These are phyloP conservation scores for Geotrichum restrictum DNA, from an alignment of 1,139 yeast species.

Conservation along the genomic window DNA sequence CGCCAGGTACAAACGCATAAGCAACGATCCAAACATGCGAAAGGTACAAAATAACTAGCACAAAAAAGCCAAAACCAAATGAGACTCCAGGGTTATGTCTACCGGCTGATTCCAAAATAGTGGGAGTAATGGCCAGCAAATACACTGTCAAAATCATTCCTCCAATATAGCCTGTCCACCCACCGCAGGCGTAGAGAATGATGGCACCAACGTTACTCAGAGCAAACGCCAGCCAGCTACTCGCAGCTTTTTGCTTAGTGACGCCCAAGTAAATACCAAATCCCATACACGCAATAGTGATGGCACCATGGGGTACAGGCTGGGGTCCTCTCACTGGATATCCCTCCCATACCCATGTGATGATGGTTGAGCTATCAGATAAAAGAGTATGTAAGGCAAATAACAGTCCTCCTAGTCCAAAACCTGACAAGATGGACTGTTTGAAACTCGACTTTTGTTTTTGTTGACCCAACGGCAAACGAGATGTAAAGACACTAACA, in stretches of 20 bases:
- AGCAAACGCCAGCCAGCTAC: conserved; percentile 33
- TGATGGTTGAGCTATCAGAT: conserved; percentile 79
- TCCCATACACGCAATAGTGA: conserved; percentile 58
- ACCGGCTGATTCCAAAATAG: conserved; percentile 54
- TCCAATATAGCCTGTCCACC: conserved; percentile 84
- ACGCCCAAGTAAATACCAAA: conserved; percentile 54
- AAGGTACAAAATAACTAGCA: conserved; percentile 55
- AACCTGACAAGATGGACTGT: conserved; percentile 48
- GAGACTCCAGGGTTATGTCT: conserved; percentile 55
- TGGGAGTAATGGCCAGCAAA: conserved; percentile 60
- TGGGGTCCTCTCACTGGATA: conserved; percentile 83
- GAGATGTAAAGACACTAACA: conserved; percentile 55
- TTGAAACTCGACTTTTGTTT: conserved; percentile 30
- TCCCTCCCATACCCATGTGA: conserved; percentile 94
- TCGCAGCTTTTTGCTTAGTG: conserved; percentile 29
- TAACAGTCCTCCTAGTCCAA: conserved; percentile 74
- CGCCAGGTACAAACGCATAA: conserved; percentile 96
- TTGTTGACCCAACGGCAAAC: conserved; percentile 32
- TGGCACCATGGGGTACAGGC: conserved; percentile 81
- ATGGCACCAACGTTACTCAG: conserved; percentile 43
- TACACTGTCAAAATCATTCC: conserved; percentile 64
- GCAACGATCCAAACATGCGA: conserved; percentile 97
- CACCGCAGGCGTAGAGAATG: conserved; percentile 50
- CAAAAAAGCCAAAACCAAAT: conserved; percentile 54
- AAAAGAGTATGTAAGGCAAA: conserved; percentile 71